These are phyloP conservation scores for Hordeum vulgare DNA, from an alignment of 176 grass and related monocot genomes.

Conservation along the genomic window MorexV3_pseudomolecules_assembly NC_058523.1:531953971-531954470, in stretches of 20 bases:
- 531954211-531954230: conserved; percentile 47
- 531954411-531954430: conserved; percentile 67
- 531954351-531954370: conserved; percentile 69
- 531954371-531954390: conserved; percentile 53
- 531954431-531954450: conserved; percentile 45
- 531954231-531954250: conserved; percentile 70
- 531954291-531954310: conserved; percentile 50
- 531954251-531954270: conserved; percentile 18
- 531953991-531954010: conserved; percentile 86
- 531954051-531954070: not conserved
- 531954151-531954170: not conserved
- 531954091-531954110: not conserved
- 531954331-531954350: conserved; percentile 47
- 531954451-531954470: not conserved
- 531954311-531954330: conserved; percentile 51
- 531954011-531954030: conserved; percentile 90
- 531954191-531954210: not conserved
- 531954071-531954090: not conserved
- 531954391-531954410: conserved; percentile 58
- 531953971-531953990: conserved; percentile 97
- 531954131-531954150: not conserved
- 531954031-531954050: conserved; percentile 36
- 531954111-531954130: not conserved
- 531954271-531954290: conserved; percentile 30
- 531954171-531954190: not conserved